phyloP scores from a whole-genome alignment of 495 filamentous ascomycete species.

The Tuber magnatum region DNA sequence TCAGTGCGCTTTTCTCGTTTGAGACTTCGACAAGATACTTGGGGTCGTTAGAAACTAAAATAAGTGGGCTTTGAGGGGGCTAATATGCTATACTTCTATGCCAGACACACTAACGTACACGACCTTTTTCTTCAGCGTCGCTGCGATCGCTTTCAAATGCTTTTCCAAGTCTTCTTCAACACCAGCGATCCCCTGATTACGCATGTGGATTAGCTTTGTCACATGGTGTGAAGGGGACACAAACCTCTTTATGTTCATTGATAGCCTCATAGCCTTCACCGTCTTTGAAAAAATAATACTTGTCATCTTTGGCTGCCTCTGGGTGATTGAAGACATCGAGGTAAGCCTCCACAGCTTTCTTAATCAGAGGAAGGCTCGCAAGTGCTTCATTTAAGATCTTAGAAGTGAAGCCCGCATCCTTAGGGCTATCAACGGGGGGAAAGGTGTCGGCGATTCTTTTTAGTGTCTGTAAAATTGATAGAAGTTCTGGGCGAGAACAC shows the following conservation, averaged over 20 bases:
- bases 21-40: constrained; percentile 80
- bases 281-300: constrained; percentile 87
- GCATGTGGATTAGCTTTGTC: constrained; percentile 4
- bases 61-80: neutral
- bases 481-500: constrained; percentile 83
- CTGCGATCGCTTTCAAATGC: constrained; percentile 65
- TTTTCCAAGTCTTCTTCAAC: constrained; percentile 80
- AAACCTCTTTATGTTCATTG: constrained; percentile 65
- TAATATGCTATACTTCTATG: constrained; percentile 53
- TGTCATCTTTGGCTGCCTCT: constrained; percentile 79
- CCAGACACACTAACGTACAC: constrained; percentile 73
- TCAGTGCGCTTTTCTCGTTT: constrained; percentile 62
- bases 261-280: constrained; percentile 54
- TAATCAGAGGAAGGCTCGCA: constrained; percentile 67
- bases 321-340: constrained; percentile 80
- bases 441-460: constrained; percentile 73
- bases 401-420: constrained; percentile 69
- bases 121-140: constrained; percentile 61
- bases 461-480: constrained; percentile 75
- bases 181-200: constrained; percentile 61
- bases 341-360: constrained; percentile 59
- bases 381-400: constrained; percentile 64
- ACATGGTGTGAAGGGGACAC: neutral
- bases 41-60: neutral
- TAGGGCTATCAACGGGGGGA: constrained; percentile 54